Evolutionary conservation across 345 rosid species (phyloP).

Genomic region (Chamaenerion angustifolium): DNA sequence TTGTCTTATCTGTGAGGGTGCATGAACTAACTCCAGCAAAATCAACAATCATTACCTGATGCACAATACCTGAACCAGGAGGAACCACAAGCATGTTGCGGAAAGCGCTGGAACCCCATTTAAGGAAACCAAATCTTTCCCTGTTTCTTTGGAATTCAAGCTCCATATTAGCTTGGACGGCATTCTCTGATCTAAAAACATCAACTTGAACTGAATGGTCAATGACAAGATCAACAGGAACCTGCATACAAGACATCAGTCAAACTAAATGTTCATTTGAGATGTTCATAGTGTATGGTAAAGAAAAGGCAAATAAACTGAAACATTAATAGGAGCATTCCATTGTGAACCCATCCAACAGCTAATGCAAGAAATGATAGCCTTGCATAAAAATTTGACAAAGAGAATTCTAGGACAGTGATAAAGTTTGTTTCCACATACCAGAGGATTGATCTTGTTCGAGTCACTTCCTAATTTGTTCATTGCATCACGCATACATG

Average conservation of each 20-base stretch:
- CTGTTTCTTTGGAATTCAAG: constrained; percentile 91
- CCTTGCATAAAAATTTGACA: no score
- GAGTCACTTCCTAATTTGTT: constrained; percentile 77
- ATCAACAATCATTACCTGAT: constrained; percentile 52
- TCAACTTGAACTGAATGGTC: constrained; percentile 99
- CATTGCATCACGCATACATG: constrained; percentile 99
- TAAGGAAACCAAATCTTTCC: constrained; percentile 93
- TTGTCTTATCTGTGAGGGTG: no score
- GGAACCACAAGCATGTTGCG: constrained; percentile 97
- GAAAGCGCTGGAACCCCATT: constrained; percentile 94
- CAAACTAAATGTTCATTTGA: background rate
- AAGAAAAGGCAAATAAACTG: no score
- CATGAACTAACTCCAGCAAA: background rate
- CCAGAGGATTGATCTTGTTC: constrained; percentile 85
- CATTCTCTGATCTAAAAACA: constrained; percentile 86
- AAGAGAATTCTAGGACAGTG: background rate
- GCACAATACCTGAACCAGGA: constrained; percentile 99
- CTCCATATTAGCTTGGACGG: constrained; percentile 95
- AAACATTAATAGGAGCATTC: no score
- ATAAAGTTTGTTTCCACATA: constrained; percentile 8
- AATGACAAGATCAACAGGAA: constrained; percentile 96
- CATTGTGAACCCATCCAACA: no score
- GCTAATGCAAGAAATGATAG: no score
- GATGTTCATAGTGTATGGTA: no score
- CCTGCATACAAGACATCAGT: constrained; percentile 26